Conservation (phyloP, 208 protist species). For the Trypanosoma cruzi region DNA sequence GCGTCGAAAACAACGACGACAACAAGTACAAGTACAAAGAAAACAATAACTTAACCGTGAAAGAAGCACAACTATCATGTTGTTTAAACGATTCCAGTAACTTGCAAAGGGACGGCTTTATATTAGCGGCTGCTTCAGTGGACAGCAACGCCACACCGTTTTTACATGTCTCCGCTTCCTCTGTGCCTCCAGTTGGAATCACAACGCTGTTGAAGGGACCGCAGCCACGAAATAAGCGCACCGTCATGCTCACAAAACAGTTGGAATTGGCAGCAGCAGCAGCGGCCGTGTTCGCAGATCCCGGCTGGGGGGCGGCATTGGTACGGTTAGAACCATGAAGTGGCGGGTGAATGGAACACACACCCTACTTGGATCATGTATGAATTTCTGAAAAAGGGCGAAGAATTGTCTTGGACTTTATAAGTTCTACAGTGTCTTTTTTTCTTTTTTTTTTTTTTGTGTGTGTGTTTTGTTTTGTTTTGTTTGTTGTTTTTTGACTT, state of each 20-base stretch:
- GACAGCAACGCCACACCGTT: neutral
- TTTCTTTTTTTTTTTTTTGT: neutral
- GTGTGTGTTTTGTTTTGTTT: neutral
- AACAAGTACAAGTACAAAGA: too few species aligned
- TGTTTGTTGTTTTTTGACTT: neutral
- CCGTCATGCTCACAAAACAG: neutral
- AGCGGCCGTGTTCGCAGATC: constrained; percentile 1
- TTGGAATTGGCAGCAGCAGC: neutral
- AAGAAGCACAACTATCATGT: neutral
- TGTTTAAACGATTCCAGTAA: neutral
- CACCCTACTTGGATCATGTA: neutral
- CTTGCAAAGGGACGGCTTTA: neutral
- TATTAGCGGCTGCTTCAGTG: neutral
- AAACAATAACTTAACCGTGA: neutral
- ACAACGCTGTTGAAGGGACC: neutral
- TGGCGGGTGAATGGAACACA: neutral
- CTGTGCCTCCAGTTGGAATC: neutral
- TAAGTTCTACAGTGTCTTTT: neutral
- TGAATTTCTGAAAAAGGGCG: neutral
- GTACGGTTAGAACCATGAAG: constrained; percentile 1
- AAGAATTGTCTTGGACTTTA: neutral
- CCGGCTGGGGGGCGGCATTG: constrained; percentile 11
- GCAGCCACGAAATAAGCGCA: neutral
- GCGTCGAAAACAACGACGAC: neutral
- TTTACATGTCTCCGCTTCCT: neutral